A percentile compares a stretch with the other conserved stretches of the same genome.
Evolutionary conservation across 2,329 filamentous ascomycete species (phyloP).

Genomic region (Aspergillus brunneoviolaceus): DNA sequence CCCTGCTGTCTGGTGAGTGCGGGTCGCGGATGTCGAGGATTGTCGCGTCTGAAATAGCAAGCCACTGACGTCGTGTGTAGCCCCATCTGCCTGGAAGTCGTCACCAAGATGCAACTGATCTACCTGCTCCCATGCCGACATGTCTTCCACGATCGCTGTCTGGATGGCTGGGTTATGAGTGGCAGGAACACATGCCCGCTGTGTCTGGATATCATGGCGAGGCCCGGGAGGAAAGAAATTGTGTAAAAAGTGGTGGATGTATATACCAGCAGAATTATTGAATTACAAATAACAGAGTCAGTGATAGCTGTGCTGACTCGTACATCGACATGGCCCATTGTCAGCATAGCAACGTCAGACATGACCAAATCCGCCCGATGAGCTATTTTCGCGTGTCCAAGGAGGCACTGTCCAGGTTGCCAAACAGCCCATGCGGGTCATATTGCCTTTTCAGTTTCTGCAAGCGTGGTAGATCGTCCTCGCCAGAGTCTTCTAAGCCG

Average conservation of each 20-base stretch:
- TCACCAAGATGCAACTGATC: conserved; percentile 4
- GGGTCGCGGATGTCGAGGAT: neutral
- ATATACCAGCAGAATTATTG: too few relatives aligned
- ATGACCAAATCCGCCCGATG: too few relatives aligned
- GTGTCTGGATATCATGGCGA: neutral
- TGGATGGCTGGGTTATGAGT: conserved; percentile 9
- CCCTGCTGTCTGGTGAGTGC: neutral
- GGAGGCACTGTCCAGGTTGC: neutral
- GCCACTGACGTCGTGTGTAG: neutral
- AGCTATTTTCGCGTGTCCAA: neutral
- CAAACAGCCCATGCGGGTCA: neutral
- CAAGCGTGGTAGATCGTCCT: neutral
- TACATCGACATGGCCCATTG: neutral
- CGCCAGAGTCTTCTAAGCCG: neutral
- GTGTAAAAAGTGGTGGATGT: neutral
- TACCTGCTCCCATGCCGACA: conserved; percentile 7
- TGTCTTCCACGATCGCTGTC: conserved; percentile 6
- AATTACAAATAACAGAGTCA: too few relatives aligned
- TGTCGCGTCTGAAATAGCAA: neutral
- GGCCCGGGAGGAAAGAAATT: neutral
- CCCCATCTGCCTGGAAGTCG: conserved; percentile 13
- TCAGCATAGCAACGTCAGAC: too few relatives aligned
- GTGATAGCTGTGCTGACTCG: neutral
- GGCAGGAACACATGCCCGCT: conserved; percentile 4
- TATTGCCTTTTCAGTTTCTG: neutral